A percentile compares a stretch with the other conserved stretches of the same genome.
phyloP scores from a whole-genome alignment of 2,329 filamentous ascomycete species.

The Hypoxylon sp. region DNA sequence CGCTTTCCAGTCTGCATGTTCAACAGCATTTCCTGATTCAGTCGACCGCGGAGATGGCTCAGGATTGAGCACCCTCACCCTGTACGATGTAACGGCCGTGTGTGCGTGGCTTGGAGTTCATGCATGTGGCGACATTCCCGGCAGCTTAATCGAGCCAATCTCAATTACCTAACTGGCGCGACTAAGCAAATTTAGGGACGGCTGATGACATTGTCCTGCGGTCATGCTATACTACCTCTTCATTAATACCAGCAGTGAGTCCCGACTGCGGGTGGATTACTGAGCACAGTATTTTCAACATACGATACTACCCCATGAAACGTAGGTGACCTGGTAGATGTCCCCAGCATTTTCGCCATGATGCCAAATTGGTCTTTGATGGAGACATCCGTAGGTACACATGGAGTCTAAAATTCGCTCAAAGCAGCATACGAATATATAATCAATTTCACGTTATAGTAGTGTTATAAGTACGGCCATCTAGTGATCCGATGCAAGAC shows the following conservation, averaged over 20 bases:
- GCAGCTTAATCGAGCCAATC: slow-evolving; percentile 2
- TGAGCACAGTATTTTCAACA: too few species aligned
- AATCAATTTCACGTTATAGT: not conserved
- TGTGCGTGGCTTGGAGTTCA: not conserved
- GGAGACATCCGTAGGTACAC: not conserved
- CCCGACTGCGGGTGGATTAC: too few species aligned
- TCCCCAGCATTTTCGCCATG: too few species aligned
- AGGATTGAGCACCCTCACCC: slow-evolving; percentile 1
- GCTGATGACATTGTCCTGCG: not conserved
- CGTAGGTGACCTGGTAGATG: too few species aligned
- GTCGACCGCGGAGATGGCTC: not conserved
- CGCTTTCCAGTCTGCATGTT: not conserved
- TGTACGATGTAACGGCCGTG: not conserved
- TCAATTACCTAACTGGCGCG: not conserved
- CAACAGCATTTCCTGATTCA: not conserved
- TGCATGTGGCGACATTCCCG: not conserved
- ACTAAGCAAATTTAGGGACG: not conserved
- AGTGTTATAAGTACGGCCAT: not conserved
- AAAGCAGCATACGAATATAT: not conserved
- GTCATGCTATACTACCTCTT: not conserved
- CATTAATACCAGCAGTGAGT: not conserved
- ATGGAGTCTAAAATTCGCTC: not conserved
- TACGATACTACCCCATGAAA: too few species aligned
- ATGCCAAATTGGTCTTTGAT: too few species aligned
- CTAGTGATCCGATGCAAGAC: slow-evolving; percentile 9